Percentiles rank a stretch among this genome's conserved stretches.
These are phyloP conservation scores for Penicillium sp. DNA, from an alignment of 2,329 filamentous ascomycete genomes.

Conservation along the genomic window DNA sequence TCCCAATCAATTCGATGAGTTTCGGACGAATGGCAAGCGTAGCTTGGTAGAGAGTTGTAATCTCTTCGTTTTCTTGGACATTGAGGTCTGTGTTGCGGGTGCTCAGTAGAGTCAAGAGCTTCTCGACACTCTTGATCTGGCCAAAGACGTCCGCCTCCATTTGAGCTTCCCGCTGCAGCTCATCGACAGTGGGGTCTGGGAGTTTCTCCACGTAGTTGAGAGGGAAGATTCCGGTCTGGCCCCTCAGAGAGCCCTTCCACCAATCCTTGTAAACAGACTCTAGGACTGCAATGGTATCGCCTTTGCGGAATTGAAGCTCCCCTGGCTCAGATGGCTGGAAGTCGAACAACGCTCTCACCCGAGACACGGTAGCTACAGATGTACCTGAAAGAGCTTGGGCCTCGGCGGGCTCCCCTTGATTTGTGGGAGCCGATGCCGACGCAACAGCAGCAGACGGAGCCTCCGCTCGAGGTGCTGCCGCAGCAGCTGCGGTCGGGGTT, in stretches of 20 bases:
- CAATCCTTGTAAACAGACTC: slow-evolving; percentile 99
- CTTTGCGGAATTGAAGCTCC: slow-evolving; percentile 93
- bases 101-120: slow-evolving; percentile 83
- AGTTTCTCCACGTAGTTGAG: slow-evolving; percentile 99
- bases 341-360: slow-evolving; percentile 89
- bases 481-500: slow-evolving; percentile 33
- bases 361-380: slow-evolving; percentile 91
- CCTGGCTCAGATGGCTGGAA: slow-evolving; percentile 92
- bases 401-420: slow-evolving; percentile 41
- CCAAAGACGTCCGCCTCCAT: slow-evolving; percentile 84
- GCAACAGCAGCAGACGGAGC: slow-evolving; percentile 23
- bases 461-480: slow-evolving; percentile 30
- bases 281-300: slow-evolving; percentile 93
- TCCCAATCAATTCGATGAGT: slow-evolving; percentile 95
- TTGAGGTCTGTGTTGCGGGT: slow-evolving; percentile 76
- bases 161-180: slow-evolving; percentile 90
- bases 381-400: slow-evolving; percentile 72
- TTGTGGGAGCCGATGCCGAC: slow-evolving; percentile 15
- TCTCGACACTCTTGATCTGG: slow-evolving; percentile 74
- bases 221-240: slow-evolving; percentile 95
- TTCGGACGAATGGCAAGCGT: slow-evolving; percentile 93
- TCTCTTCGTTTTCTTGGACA: slow-evolving; percentile 94
- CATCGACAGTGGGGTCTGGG: slow-evolving; percentile 87
- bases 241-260: slow-evolving; percentile 95
- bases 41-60: slow-evolving; percentile 84